These are phyloP conservation scores for Fusarium aywerte DNA, from an alignment of 2,329 filamentous ascomycete genomes.

Conservation along the genomic window DNA sequence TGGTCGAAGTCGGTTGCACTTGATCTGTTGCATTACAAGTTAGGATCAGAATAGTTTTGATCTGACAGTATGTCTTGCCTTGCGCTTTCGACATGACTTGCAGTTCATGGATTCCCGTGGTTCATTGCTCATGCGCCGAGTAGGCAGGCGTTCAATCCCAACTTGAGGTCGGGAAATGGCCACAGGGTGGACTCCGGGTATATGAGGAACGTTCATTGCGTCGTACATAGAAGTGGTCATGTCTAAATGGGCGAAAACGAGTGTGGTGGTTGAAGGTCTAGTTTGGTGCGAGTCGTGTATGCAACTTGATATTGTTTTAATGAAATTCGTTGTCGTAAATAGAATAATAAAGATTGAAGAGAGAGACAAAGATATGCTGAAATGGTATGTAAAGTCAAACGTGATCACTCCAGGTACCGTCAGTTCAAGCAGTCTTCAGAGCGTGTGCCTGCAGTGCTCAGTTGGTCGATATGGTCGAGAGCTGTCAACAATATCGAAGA, in stretches of 20 bases:
- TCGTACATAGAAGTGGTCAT: conserved; percentile 56
- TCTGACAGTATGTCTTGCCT: conserved; percentile 65
- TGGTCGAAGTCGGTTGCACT: conserved; percentile 86
- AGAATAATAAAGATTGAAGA: not conserved
- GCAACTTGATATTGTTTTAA: not conserved
- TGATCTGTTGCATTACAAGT: conserved; percentile 71
- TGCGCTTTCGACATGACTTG: conserved; percentile 92
- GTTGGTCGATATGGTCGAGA: conserved; percentile 9
- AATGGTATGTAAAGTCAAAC: conserved; percentile 4
- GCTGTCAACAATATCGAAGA: conserved; percentile 24
- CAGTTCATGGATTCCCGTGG: conserved; percentile 94
- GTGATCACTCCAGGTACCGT: conserved; percentile 17
- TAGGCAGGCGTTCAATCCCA: conserved; percentile 81
- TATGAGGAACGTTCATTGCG: conserved; percentile 56
- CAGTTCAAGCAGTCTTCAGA: conserved; percentile 21
- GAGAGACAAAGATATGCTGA: conserved; percentile 3
- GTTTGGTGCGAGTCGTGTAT: not conserved
- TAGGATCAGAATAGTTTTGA: conserved; percentile 2
- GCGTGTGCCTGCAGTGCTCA: conserved; percentile 20
- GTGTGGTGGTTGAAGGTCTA: not conserved
- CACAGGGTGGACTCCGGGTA: conserved; percentile 59
- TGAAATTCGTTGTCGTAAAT: not conserved
- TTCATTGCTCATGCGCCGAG: conserved; percentile 76
- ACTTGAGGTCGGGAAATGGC: conserved; percentile 80
- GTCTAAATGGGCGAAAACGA: conserved; percentile 31